Conservation (phyloP, 345 rosid genomes). For the Ceriops zippeliana region DNA sequence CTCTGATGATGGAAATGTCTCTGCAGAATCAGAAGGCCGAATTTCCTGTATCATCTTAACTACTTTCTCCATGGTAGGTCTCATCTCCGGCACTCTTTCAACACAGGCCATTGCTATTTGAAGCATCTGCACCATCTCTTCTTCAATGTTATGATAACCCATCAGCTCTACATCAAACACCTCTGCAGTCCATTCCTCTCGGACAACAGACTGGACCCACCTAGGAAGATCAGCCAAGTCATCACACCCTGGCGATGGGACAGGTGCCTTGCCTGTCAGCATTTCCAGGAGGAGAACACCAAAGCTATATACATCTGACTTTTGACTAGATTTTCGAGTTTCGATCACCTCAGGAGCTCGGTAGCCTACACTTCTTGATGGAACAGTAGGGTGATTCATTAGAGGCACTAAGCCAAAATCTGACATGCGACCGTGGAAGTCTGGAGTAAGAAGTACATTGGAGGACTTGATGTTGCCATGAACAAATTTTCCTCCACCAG, state of each 20-base stretch:
- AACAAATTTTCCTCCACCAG: slow-evolving; percentile 51
- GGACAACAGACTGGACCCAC: slow-evolving; percentile 87
- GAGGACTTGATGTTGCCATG: slow-evolving; percentile 84
- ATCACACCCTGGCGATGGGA: slow-evolving; percentile 52
- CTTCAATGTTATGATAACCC: slow-evolving; percentile 61
- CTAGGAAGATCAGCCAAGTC: slow-evolving; percentile 72
- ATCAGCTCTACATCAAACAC: slow-evolving; percentile 80
- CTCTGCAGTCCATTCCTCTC: slow-evolving; percentile 95
- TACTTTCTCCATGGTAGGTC: slow-evolving; percentile 77
- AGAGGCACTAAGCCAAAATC: slow-evolving; percentile 69
- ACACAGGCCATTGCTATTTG: slow-evolving; percentile 91
- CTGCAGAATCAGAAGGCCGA: slow-evolving; percentile 57
- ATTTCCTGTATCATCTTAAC: slow-evolving; percentile 77
- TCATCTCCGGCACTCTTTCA: slow-evolving; percentile 54
- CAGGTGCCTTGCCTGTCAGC: slow-evolving; percentile 83
- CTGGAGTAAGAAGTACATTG: slow-evolving; percentile 62
- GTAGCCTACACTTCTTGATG: slow-evolving; percentile 67
- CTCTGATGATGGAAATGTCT: slow-evolving; percentile 49
- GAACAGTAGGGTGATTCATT: slow-evolving; percentile 49
- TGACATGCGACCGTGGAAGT: slow-evolving; percentile 52
- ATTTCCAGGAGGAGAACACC: slow-evolving; percentile 81
- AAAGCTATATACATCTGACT: slow-evolving; percentile 75
- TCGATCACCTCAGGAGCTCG: slow-evolving; percentile 74
- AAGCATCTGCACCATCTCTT: slow-evolving; percentile 93
- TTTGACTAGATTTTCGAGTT: slow-evolving; percentile 52